Evolutionary conservation across 345 rosid genomes (phyloP).

Genomic region (Camelina sativa): DNA sequence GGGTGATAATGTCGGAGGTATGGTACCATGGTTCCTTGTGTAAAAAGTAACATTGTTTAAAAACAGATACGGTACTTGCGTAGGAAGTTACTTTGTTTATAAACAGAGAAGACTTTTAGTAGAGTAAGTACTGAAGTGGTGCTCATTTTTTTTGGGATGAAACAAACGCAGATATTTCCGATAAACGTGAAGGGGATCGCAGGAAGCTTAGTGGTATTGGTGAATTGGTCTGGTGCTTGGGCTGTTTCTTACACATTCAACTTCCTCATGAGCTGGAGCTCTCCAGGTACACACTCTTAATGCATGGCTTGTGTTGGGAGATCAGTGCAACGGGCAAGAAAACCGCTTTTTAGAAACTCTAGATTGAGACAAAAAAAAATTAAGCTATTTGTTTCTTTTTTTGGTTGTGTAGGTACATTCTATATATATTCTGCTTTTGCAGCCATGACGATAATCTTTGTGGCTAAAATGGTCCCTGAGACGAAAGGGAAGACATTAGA

Average conservation of each 20-base stretch:
- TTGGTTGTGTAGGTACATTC: slow-evolving; percentile 71
- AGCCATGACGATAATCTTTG: slow-evolving; percentile 60
- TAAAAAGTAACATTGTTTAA: slow-evolving; percentile 4
- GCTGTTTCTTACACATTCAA: slow-evolving; percentile 84
- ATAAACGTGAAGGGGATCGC: slow-evolving; percentile 83
- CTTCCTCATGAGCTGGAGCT: slow-evolving; percentile 83
- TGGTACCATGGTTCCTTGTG: slow-evolving; percentile 35
- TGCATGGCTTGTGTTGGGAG: too few species aligned
- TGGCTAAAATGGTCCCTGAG: slow-evolving; percentile 82
- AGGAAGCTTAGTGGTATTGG: slow-evolving; percentile 90
- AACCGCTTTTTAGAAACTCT: background rate
- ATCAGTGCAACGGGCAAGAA: too few species aligned
- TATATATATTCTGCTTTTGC: slow-evolving; percentile 71
- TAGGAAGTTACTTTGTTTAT: background rate
- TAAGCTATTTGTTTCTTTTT: background rate
- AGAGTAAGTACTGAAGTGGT: slow-evolving; percentile 3
- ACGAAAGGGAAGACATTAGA: slow-evolving; percentile 95
- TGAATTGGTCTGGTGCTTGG: slow-evolving; percentile 97
- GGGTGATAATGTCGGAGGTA: slow-evolving; percentile 99
- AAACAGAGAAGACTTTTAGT: background rate
- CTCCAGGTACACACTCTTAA: slow-evolving; percentile 56
- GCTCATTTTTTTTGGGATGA: background rate
- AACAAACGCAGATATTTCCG: slow-evolving; percentile 76
- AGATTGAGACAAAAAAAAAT: background rate
- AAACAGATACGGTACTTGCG: slow-evolving; percentile 1